These are phyloP conservation scores for Ceratocystis alfenasii DNA, from an alignment of 2,329 filamentous ascomycete species.

Conservation along the genomic window DNA sequence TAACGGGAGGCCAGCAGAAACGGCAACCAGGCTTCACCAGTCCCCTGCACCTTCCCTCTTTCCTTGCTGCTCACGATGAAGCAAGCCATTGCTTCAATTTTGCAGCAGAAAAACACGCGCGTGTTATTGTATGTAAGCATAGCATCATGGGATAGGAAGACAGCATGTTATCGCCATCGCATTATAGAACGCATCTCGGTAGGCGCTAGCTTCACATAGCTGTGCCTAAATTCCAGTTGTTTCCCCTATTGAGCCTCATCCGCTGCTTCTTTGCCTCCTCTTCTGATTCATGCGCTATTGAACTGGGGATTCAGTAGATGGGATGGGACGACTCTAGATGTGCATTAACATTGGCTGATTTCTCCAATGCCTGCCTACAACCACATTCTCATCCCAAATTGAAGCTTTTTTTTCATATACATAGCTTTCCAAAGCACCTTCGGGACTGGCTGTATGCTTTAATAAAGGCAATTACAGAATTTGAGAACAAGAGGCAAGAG, in stretches of 20 bases:
- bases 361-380: neutral
- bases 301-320: neutral
- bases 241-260: slow-evolving; percentile 3
- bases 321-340: neutral
- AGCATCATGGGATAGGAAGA: too few species aligned
- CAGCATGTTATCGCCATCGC: neutral
- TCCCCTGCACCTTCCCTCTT: too few species aligned
- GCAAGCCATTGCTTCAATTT: too few species aligned
- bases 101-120: neutral
- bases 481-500: neutral
- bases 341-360: neutral
- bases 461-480: too few species aligned
- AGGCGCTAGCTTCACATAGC: neutral
- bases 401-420: neutral
- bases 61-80: too few species aligned
- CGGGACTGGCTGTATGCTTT: too few species aligned
- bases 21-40: too few species aligned
- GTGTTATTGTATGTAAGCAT: neutral
- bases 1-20: too few species aligned
- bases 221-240: neutral
- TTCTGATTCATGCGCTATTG: neutral
- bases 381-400: neutral
- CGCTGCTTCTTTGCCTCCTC: neutral
- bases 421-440: neutral
- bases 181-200: neutral